A percentile compares a stretch with the other conserved stretches of the same genome.
These are phyloP conservation scores for Thalassiosira ordinaria DNA, from an alignment of 352 stramenopile genomes.

Conservation along the genomic window DNA sequence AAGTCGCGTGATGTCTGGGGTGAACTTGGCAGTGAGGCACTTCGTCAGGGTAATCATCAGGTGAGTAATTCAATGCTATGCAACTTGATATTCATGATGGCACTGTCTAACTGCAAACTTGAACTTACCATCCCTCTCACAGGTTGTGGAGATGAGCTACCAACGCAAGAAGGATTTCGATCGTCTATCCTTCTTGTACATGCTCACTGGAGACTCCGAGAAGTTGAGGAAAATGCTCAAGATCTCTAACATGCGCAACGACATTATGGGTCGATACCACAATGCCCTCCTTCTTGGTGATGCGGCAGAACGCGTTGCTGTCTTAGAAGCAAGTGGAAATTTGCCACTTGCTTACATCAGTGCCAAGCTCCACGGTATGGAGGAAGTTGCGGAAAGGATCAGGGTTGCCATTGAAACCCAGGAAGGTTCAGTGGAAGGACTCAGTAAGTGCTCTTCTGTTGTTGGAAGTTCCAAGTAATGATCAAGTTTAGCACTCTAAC, in stretches of 20 bases:
- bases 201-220: slow-evolving; percentile 97
- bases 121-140: background rate
- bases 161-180: slow-evolving; percentile 99
- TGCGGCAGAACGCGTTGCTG: slow-evolving; percentile 93
- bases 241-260: slow-evolving; percentile 96
- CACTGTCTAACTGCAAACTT: background rate
- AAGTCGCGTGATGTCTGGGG: slow-evolving; percentile 96
- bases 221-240: slow-evolving; percentile 99
- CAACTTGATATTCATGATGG: background rate
- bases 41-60: slow-evolving; percentile 98
- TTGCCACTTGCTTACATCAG: slow-evolving; percentile 95
- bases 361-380: slow-evolving; percentile 94
- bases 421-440: slow-evolving; percentile 81
- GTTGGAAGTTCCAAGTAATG: background rate
- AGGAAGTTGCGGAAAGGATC: slow-evolving; percentile 94
- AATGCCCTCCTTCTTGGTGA: slow-evolving; percentile 98
- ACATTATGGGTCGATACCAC: slow-evolving; percentile 99
- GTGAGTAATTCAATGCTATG: slow-evolving; percentile 25
- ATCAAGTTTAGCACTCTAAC: slow-evolving; percentile 6
- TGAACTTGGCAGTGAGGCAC: slow-evolving; percentile 95
- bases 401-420: slow-evolving; percentile 91
- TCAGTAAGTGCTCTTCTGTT: slow-evolving; percentile 50
- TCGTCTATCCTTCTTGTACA: slow-evolving; percentile 98
- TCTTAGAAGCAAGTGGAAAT: slow-evolving; percentile 96
- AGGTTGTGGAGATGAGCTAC: slow-evolving; percentile 99